These are phyloP conservation scores for Trametopsis cervina DNA, from an alignment of 768 basidiomycete species.

Conservation along the genomic window DNA sequence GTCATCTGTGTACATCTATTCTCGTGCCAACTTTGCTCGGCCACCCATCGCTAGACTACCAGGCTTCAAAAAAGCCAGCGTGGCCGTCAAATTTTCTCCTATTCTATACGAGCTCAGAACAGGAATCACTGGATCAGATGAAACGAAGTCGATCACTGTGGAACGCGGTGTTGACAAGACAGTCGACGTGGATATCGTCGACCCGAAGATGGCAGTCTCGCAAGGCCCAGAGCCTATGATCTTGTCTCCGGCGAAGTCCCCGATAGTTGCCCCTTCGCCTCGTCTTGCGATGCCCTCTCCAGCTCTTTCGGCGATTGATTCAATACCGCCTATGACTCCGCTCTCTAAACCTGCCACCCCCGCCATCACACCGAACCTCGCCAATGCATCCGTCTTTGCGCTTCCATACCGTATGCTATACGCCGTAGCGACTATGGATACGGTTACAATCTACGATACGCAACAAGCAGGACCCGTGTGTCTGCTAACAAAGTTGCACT, in stretches of 20 bases:
- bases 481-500: slow-evolving; percentile 89
- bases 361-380: slow-evolving; percentile 24
- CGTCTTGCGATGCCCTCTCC: slow-evolving; percentile 41
- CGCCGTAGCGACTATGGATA: slow-evolving; percentile 95
- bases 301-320: slow-evolving; percentile 42
- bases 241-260: slow-evolving; percentile 14
- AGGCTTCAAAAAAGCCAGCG: slow-evolving; percentile 92
- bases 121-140: slow-evolving; percentile 36
- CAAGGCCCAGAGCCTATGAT: slow-evolving; percentile 9
- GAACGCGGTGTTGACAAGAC: slow-evolving; percentile 59
- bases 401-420: slow-evolving; percentile 92
- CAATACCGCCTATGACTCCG: slow-evolving; percentile 53
- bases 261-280: slow-evolving; percentile 45
- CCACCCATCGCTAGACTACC: slow-evolving; percentile 93
- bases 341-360: slow-evolving; percentile 52
- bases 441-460: slow-evolving; percentile 91
- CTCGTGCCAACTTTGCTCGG: slow-evolving; percentile 87
- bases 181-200: slow-evolving; percentile 47
- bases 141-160: slow-evolving; percentile 52
- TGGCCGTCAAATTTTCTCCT: slow-evolving; percentile 91
- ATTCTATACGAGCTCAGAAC: slow-evolving; percentile 86
- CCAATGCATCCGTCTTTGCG: slow-evolving; percentile 68
- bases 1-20: slow-evolving; percentile 88
- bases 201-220: slow-evolving; percentile 9
- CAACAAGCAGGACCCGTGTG: slow-evolving; percentile 92